Percentiles rank a stretch among this genome's conserved stretches.
Evolutionary conservation across 371 early-diverging fungal species (phyloP).

Genomic region (Mortierella sp.): DNA sequence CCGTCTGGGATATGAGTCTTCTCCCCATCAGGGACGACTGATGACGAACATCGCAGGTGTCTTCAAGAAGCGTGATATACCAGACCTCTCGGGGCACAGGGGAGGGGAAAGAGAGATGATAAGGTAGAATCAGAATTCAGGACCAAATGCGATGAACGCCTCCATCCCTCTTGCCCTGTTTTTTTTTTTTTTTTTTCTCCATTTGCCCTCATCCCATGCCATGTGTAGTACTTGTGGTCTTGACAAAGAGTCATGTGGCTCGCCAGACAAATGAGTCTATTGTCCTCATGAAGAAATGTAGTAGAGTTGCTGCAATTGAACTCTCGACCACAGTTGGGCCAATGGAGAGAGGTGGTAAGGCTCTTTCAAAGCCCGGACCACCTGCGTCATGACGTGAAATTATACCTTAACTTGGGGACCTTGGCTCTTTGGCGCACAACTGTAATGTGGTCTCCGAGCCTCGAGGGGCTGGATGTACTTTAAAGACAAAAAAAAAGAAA

Average conservation of each 20-base stretch:
- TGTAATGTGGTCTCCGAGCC: not conserved
- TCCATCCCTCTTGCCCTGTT: no score
- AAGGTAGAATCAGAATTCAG: no score
- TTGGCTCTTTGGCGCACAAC: not conserved
- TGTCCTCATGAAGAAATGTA: constrained; percentile 1
- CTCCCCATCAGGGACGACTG: no score
- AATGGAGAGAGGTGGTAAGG: constrained; percentile 5
- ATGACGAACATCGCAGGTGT: no score
- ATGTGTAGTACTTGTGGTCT: not conserved
- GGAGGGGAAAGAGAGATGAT: no score
- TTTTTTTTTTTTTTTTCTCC: constrained; percentile 11
- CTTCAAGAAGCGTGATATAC: no score
- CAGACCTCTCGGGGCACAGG: no score
- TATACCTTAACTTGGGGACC: constrained; percentile 3
- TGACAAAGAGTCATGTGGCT: no score
- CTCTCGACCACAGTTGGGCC: not conserved
- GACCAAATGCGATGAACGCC: no score
- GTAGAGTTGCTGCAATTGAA: not conserved
- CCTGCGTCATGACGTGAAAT: not conserved
- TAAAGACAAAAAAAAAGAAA: not conserved
- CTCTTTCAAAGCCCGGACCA: not conserved
- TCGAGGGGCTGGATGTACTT: no score
- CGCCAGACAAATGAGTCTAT: not conserved
- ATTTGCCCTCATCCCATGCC: constrained; percentile 5
- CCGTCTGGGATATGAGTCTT: no score